phyloP scores from a whole-genome alignment of 2,329 filamentous ascomycete species.

The Aspergillus flavus region DNA sequence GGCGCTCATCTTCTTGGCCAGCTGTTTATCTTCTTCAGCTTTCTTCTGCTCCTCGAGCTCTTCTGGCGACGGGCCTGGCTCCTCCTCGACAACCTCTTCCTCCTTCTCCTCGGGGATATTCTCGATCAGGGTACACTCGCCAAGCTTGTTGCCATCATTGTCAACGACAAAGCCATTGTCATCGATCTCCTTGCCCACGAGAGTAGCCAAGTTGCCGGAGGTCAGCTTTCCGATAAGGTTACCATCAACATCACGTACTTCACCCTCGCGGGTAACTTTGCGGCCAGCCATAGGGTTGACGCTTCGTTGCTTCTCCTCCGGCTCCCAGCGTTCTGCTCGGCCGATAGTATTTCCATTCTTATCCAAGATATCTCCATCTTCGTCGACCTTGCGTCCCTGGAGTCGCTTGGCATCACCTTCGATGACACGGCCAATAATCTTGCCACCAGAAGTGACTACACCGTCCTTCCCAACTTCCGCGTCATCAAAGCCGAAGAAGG shows the following conservation, averaged over 20 bases:
- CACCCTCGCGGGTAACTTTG: constrained; percentile 56
- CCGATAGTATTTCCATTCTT: constrained; percentile 68
- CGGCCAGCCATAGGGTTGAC: constrained; percentile 62
- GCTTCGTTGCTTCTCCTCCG: constrained; percentile 56
- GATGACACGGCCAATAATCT: constrained; percentile 56
- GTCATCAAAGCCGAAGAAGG: constrained; percentile 63
- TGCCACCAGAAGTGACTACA: constrained; percentile 52
- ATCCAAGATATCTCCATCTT: constrained; percentile 70
- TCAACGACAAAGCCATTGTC: constrained; percentile 59
- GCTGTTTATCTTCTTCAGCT: constrained; percentile 69
- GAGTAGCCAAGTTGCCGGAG: constrained; percentile 45
- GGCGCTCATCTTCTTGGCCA: constrained; percentile 73
- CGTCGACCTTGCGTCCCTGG: constrained; percentile 66
- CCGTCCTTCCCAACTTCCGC: constrained; percentile 61
- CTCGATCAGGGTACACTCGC: constrained; percentile 64
- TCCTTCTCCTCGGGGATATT: constrained; percentile 55
- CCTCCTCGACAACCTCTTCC: constrained; percentile 37
- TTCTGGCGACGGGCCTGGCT: constrained; percentile 41
- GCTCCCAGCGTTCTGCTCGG: constrained; percentile 69
- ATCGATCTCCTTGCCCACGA: constrained; percentile 48
- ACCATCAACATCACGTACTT: constrained; percentile 49
- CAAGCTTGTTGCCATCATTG: constrained; percentile 64
- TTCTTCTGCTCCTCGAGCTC: constrained; percentile 60
- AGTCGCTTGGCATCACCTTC: constrained; percentile 67
- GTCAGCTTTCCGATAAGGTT: constrained; percentile 51